Evolutionary conservation across 441 rosid species (phyloP), one percentile per base, ranked within the genome.

Genomic region (Erysimum pusillum): DNA sequence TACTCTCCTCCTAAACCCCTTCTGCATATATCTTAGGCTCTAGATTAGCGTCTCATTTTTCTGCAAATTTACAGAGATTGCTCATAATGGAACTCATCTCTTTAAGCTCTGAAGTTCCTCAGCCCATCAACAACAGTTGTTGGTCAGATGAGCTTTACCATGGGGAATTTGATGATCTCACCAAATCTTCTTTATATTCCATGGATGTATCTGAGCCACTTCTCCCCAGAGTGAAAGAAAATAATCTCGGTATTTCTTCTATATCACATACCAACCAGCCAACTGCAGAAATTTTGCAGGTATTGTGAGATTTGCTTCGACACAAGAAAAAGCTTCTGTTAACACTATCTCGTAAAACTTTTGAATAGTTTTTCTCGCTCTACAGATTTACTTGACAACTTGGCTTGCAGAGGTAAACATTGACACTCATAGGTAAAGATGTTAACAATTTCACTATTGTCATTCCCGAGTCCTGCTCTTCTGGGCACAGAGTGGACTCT

Each of bases 401-500:
- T 92, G 97, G 99, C 89, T 85, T 76, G 90, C 94, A 12, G 96
- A 89, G 79, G 89, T 88, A 74, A 91, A 91, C 75, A 73, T 90
- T 44, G 90, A 88, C 72, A 41, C 79, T 70, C 82, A 79, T 28
- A 91, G 98, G 99, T 92, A 82, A 82, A 25, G 28, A 17, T 57
- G 9, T 3, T n/a, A 13, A 53, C 44, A 57, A 18, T 3, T 57
- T 36, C 22, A 67, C 35, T 10, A 73, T 42, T 42, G 18, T 36
- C 44, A 34, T 41, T 51, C 35, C 39, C 9, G 6, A 25, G n/a
- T 28, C 46, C 36, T 22, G 9, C 14, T 17, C 42, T 9, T 53
- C 7, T 62, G 11, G 35, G 63, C 52, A 73, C 46, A 6, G 4
- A 46, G 54, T 54, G 22, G 18, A 15, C 6, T 39, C 22, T 52